Evolutionary conservation across 345 rosid genomes (phyloP), one percentile per base, ranked within the genome.

Genomic region (Punica granatum): DNA sequence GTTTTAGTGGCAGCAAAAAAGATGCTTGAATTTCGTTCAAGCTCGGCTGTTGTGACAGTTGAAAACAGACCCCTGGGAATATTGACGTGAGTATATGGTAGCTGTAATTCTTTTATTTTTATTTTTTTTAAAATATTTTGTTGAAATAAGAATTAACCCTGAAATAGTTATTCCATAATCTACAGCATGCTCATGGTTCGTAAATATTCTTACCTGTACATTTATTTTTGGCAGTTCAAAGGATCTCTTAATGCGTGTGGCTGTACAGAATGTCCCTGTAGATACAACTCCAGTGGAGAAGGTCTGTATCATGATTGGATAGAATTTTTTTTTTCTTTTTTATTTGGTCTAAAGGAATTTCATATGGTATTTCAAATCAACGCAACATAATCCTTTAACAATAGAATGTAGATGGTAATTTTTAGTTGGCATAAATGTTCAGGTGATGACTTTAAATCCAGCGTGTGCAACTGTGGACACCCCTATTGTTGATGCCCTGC

Each of bases 381-480:
- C 26, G 0, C 34, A 56, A 9, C 34, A 23, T 56, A 13, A 26
- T 56, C 33, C 60, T 54, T 25, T 54, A 16, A 54, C 16, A 28
- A 12, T 25, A 4, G 6, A 54, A 54, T 25, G 8, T 32, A 54
- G 11, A 25, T 10, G 31, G 18, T 54, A 54, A 26, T 56, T 28
- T 56, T 12, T 15, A n/a, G 28, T 56, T 56, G 33, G 34, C 34
- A 26, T 56, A 56, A 56, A 26, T 85, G 42, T 64, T 56, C 70
- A 95, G 99, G 88, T 92, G 74, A 95, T 95, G 99, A 95, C 98
- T 74, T 90, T 84, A 54, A 90, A 95, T 78, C 98, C 98, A 73
- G 99, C 85, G 80, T 95, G 92, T 71, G 94, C 93, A 32, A 80
- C 85, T 11, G 75, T 86, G 60, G 98, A 92, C 64, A 92, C 92